A percentile compares a stretch with the other conserved stretches of the same genome.
Evolutionary conservation across 2,329 filamentous ascomycete genomes (phyloP).

Genomic region (Botrytis sinoallii): DNA sequence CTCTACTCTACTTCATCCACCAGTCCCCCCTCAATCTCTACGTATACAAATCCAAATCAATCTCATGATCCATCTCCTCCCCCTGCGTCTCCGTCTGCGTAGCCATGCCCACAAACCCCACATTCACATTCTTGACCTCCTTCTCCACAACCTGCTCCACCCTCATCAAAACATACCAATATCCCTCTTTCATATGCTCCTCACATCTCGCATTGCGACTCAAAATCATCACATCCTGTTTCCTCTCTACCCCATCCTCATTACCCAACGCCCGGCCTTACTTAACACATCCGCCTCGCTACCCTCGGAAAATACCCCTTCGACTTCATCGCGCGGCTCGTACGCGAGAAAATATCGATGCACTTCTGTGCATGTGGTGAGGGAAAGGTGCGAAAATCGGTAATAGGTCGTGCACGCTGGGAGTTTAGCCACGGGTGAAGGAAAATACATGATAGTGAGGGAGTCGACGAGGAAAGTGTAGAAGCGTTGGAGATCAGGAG

Average conservation of each 20-base stretch:
- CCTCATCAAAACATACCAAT: constrained; percentile 16
- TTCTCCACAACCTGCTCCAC: neutral
- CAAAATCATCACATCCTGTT: constrained; percentile 18
- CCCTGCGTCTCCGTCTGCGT: too few species aligned
- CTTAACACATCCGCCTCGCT: neutral
- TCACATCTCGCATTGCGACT: constrained; percentile 17
- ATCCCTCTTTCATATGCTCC: constrained; percentile 12
- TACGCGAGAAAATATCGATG: constrained; percentile 2
- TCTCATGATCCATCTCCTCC: constrained; percentile 8
- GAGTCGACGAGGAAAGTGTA: constrained; percentile 9
- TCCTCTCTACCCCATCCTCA: neutral
- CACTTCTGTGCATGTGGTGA: constrained; percentile 5
- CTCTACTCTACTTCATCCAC: neutral
- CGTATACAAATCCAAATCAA: constrained; percentile 13
- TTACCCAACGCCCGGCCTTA: constrained; percentile 1
- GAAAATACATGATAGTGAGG: neutral
- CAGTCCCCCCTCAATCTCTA: neutral
- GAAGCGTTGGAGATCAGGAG: neutral
- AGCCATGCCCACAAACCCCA: neutral
- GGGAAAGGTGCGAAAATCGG: constrained; percentile 2
- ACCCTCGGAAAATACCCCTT: neutral
- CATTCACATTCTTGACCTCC: neutral
- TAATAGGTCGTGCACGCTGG: neutral
- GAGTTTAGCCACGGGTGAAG: neutral
- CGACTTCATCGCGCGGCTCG: neutral